Evolutionary conservation across 1,139 yeast species (phyloP).

Genomic region (Candida tetrigidarum): DNA sequence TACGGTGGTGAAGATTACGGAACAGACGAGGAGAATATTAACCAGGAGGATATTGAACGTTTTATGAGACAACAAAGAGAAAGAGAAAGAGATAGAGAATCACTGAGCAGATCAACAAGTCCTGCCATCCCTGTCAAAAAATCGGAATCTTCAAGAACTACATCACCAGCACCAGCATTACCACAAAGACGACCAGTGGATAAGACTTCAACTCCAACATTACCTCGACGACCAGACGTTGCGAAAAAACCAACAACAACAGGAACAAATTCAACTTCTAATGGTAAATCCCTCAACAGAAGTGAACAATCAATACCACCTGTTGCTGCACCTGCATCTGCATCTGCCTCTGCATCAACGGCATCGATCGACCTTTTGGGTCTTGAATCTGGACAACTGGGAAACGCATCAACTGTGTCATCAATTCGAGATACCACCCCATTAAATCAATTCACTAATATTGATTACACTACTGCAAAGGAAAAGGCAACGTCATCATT

Average conservation of each 20-base stretch:
- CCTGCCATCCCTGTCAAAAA: slow-evolving; percentile 1
- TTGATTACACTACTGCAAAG: slow-evolving; percentile 61
- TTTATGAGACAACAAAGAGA: slow-evolving; percentile 44
- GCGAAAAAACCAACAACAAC: slow-evolving; percentile 6
- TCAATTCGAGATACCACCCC: slow-evolving; percentile 19
- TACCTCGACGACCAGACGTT: slow-evolving; percentile 9
- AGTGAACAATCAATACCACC: neutral
- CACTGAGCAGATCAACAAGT: neutral
- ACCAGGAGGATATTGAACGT: slow-evolving; percentile 43
- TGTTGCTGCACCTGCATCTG: neutral
- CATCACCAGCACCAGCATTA: slow-evolving; percentile 1
- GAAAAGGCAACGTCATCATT: slow-evolving; percentile 65
- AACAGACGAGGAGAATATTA: slow-evolving; percentile 48
- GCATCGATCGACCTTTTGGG: slow-evolving; percentile 33
- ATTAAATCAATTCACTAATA: slow-evolving; percentile 47
- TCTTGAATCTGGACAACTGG: slow-evolving; percentile 9
- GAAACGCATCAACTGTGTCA: slow-evolving; percentile 7
- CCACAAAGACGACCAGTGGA: slow-evolving; percentile 2
- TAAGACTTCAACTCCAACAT: slow-evolving; percentile 3
- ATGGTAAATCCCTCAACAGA: neutral
- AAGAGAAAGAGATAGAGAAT: slow-evolving; percentile 41
- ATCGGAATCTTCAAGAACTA: slow-evolving; percentile 1
- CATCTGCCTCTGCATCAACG: slow-evolving; percentile 1
- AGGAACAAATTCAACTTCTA: neutral
- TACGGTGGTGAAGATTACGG: slow-evolving; percentile 48